Evolutionary conservation across 768 basidiomycete genomes (phyloP), one percentile per base, ranked within the genome.

Genomic region (Pleurotus platypus): DNA sequence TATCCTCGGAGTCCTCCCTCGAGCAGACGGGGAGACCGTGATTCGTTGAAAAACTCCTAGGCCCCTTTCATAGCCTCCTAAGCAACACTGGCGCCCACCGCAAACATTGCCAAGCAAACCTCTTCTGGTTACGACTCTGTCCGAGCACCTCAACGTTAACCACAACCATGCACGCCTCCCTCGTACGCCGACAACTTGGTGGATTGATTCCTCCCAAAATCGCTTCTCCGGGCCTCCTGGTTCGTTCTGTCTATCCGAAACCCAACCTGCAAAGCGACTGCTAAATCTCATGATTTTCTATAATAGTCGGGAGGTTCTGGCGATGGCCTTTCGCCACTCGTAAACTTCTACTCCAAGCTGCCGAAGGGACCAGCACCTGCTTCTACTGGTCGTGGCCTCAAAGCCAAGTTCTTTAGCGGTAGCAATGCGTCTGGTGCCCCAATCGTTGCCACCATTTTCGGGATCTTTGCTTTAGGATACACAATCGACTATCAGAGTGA

Each of bases 271-370:
- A 26, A 55, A 39, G 46, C 56, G 55, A 35, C 46, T 18, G 24
- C 40, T 27, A 13, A 43, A 49, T 37, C 51, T 61, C 59, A 56
- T 65, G 49, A 58, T 63, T 58, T 53, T 59, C 35, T 39, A 9
- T 5, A 49, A 55, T 65, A 94, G 93, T 86, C 90, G 55, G 84
- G 90, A 53, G 90, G 87, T 56, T 84, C 89, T 55, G 92, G 92
- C 45, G 84, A 84, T 45, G 85, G 90, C 60, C 89, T 96, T 54
- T 78, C 81, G 57, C 86, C 86, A 30, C 88, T 98, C 68, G 93
- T 97, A 61, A 86, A 92, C 63, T 98, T 97, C 75, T 98, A 98
- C 80, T 94, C 91, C 59, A 95, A 93, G 74, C 84, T 98, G 49
- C 96, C 94, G 62, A 98, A 98, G 72, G 95, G 95, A 46, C 77